phyloP scores from a whole-genome alignment of 176 grass and related monocot genomes.

The Lolium rigidum region DNA sequence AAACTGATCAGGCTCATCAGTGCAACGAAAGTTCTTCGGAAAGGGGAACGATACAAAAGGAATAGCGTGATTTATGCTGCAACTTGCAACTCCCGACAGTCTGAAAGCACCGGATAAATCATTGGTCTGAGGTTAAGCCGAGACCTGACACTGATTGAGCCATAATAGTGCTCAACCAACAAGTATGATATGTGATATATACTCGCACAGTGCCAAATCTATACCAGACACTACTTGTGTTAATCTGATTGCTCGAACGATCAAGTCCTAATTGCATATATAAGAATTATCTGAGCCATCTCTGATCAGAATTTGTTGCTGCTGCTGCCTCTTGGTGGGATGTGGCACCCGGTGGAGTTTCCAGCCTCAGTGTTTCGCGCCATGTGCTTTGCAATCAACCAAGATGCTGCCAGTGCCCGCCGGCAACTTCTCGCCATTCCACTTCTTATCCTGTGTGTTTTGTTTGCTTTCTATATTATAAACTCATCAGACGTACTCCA shows the following conservation, averaged over 20 bases:
- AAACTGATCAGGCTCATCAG: background rate
- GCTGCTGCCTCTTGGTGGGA: conserved; percentile 20
- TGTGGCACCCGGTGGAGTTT: conserved; percentile 10
- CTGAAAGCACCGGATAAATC: background rate
- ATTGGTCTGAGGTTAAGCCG: background rate
- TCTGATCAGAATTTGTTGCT: background rate
- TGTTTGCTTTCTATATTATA: background rate
- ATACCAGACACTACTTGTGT: background rate
- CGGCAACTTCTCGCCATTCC: background rate
- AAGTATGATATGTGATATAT: background rate
- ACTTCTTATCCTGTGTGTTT: background rate
- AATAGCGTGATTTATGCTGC: background rate
- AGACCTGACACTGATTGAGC: conserved; percentile 7
- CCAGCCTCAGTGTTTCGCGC: background rate
- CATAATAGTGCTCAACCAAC: conserved; percentile 9
- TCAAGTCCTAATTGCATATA: background rate
- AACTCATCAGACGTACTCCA: background rate
- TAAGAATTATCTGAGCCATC: background rate
- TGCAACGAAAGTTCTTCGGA: background rate
- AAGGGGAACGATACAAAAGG: background rate
- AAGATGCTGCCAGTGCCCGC: background rate
- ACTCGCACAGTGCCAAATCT: conserved; percentile 11
- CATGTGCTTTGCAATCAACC: conserved; percentile 47
- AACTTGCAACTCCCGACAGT: background rate
- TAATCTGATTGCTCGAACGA: background rate